Conservation (phyloP, 2,329 filamentous ascomycete species). For the Aspergillus glaucus region DNA sequence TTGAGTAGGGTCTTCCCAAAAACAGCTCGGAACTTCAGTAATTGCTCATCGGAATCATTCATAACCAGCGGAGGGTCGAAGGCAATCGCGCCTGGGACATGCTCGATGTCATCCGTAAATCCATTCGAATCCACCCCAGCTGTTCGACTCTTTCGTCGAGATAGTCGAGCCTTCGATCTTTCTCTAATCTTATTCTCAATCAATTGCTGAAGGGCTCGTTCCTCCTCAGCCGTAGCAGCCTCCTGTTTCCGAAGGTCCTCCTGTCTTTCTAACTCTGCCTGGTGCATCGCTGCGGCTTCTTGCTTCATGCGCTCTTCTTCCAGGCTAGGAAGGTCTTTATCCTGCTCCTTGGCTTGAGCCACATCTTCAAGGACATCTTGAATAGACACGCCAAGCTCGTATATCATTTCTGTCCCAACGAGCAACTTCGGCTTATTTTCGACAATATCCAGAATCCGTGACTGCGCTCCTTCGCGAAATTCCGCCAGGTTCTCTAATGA, state of each 20-base stretch:
- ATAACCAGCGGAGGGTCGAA: conserved; percentile 46
- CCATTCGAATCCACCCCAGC: conserved; percentile 25
- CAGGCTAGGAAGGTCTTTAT: conserved; percentile 72
- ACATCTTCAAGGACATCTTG: conserved; percentile 76
- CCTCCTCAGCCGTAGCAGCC: conserved; percentile 36
- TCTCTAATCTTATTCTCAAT: conserved; percentile 35
- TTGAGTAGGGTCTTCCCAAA: conserved; percentile 62
- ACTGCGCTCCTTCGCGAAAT: conserved; percentile 64
- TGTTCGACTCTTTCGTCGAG: conserved; percentile 34
- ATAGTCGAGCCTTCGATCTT: conserved; percentile 32
- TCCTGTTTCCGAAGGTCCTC: conserved; percentile 44
- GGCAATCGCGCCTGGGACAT: conserved; percentile 31
- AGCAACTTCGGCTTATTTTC: conserved; percentile 62
- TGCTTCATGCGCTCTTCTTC: conserved; percentile 83
- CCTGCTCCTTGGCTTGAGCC: conserved; percentile 67
- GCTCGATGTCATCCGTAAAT: conserved; percentile 23
- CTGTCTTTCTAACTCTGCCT: conserved; percentile 44
- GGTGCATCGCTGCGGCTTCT: conserved; percentile 61
- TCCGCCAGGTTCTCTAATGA: conserved; percentile 58
- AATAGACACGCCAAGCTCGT: conserved; percentile 54
- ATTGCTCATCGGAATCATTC: conserved; percentile 58
- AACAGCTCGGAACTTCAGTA: conserved; percentile 63
- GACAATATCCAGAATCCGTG: conserved; percentile 64
- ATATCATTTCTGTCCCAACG: conserved; percentile 59
- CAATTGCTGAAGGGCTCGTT: conserved; percentile 33